Conservation (phyloP, 2,329 filamentous ascomycete species). For the Dothideomycetes sp. region DNA sequence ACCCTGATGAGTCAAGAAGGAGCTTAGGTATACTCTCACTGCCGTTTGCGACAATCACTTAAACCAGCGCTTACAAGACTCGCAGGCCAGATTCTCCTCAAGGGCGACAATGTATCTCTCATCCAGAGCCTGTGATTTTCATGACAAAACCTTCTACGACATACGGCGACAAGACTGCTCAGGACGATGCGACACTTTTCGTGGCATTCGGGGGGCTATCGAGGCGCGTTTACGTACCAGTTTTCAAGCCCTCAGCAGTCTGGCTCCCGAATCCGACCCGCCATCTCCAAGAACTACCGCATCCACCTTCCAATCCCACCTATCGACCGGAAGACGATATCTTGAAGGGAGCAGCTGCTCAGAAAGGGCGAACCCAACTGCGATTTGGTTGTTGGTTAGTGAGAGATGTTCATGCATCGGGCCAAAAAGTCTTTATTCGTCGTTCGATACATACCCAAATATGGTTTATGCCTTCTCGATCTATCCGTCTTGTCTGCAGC, state of each 20-base stretch:
- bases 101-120: slow-evolving; percentile 79
- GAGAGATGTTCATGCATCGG: too few species aligned
- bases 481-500: slow-evolving; percentile 19
- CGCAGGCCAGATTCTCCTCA: slow-evolving; percentile 72
- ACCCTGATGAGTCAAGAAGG: slow-evolving; percentile 65
- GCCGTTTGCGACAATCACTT: not conserved
- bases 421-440: slow-evolving; percentile 35
- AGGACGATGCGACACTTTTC: not conserved
- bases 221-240: too few species aligned
- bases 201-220: not conserved
- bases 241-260: slow-evolving; percentile 9
- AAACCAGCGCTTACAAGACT: slow-evolving; percentile 9
- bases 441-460: slow-evolving; percentile 47
- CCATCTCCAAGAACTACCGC: slow-evolving; percentile 37
- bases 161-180: too few species aligned
- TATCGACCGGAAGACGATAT: slow-evolving; percentile 62
- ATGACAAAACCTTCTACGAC: too few species aligned
- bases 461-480: slow-evolving; percentile 40
- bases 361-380: slow-evolving; percentile 70
- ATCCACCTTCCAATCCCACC: slow-evolving; percentile 72
- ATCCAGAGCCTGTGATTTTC: slow-evolving; percentile 43
- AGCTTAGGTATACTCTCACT: slow-evolving; percentile 55
- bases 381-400: slow-evolving; percentile 9
- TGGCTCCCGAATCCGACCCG: slow-evolving; percentile 12
- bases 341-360: slow-evolving; percentile 69